Conservation (phyloP, 2,329 filamentous ascomycete genomes). For the Aspergillus cejpii region DNA sequence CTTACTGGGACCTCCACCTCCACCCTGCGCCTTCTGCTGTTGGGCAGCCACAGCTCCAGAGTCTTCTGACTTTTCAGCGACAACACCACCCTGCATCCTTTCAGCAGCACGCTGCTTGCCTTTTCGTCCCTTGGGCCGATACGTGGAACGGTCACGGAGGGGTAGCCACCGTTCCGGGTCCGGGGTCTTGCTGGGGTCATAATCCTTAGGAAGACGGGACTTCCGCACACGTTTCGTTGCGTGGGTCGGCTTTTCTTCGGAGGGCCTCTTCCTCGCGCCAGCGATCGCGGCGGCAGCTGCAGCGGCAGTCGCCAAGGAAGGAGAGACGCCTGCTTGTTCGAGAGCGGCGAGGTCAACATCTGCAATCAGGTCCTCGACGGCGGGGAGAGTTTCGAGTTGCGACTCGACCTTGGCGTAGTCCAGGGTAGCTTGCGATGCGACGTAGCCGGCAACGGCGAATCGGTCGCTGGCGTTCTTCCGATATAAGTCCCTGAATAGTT, state of each 20-base stretch:
- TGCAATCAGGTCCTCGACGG: conserved; percentile 38
- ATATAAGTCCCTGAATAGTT: conserved; percentile 71
- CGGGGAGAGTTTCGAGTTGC: conserved; percentile 35
- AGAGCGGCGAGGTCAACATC: conserved; percentile 41
- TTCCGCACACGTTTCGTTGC: conserved; percentile 41
- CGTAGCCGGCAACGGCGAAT: conserved; percentile 70
- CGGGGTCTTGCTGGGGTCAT: conserved; percentile 66
- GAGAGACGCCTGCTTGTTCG: conserved; percentile 41
- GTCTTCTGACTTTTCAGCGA: conserved; percentile 64
- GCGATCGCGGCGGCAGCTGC: conserved; percentile 30
- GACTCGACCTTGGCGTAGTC: conserved; percentile 34
- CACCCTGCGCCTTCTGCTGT: conserved; percentile 28
- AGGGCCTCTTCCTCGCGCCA: conserved; percentile 37
- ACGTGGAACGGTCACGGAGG: conserved; percentile 78
- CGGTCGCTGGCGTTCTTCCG: conserved; percentile 58
- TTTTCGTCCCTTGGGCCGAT: conserved; percentile 86
- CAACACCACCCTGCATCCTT: conserved; percentile 76
- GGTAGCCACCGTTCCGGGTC: conserved; percentile 94
- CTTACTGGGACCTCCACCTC: conserved; percentile 38
- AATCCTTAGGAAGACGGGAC: conserved; percentile 44
- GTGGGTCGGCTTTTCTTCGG: conserved; percentile 28
- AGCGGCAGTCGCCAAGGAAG: conserved; percentile 26
- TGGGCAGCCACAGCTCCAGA: conserved; percentile 26
- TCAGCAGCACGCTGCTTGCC: conserved; percentile 74
- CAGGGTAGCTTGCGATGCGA: conserved; percentile 66